A percentile compares a stretch with the other conserved stretches of the same genome.
Conservation (phyloP, 495 filamentous ascomycete genomes). For the Tuber indicum region DNA sequence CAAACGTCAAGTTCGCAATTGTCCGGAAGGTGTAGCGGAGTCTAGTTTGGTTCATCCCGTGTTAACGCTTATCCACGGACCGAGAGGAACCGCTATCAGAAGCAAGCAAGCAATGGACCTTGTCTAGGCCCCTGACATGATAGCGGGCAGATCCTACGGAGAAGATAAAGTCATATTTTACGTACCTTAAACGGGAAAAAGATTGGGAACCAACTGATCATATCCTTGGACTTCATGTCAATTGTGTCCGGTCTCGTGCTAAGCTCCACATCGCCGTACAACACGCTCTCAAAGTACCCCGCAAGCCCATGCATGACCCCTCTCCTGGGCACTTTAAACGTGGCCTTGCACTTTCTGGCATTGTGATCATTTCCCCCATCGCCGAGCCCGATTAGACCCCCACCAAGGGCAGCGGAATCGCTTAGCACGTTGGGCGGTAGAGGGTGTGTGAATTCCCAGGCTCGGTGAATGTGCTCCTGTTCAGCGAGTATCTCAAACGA, state of each 20-base stretch:
- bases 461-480: constrained; percentile 56
- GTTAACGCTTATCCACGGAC: constrained; percentile 9
- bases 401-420: constrained; percentile 48
- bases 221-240: constrained; percentile 82
- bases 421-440: constrained; percentile 45
- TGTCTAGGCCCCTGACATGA: constrained; percentile 8
- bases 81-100: constrained; percentile 10
- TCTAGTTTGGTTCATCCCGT: constrained; percentile 49
- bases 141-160: neutral
- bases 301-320: constrained; percentile 86
- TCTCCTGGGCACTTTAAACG: constrained; percentile 48
- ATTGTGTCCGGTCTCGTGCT: constrained; percentile 91
- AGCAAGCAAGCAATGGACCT: constrained; percentile 3
- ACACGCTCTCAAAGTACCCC: constrained; percentile 90
- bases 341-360: constrained; percentile 55
- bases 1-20: constrained; percentile 76
- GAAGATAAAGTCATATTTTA: constrained; percentile 15
- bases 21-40: constrained; percentile 79
- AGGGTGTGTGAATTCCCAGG: constrained; percentile 65
- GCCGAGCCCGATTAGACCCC: constrained; percentile 55
- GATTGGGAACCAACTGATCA: constrained; percentile 99
- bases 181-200: constrained; percentile 92
- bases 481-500: constrained; percentile 74
- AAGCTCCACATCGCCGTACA: constrained; percentile 78
- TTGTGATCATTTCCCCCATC: constrained; percentile 82